phyloP scores from a whole-genome alignment of 2,329 filamentous ascomycete species.

The Trichoderma simmonsii region DNA sequence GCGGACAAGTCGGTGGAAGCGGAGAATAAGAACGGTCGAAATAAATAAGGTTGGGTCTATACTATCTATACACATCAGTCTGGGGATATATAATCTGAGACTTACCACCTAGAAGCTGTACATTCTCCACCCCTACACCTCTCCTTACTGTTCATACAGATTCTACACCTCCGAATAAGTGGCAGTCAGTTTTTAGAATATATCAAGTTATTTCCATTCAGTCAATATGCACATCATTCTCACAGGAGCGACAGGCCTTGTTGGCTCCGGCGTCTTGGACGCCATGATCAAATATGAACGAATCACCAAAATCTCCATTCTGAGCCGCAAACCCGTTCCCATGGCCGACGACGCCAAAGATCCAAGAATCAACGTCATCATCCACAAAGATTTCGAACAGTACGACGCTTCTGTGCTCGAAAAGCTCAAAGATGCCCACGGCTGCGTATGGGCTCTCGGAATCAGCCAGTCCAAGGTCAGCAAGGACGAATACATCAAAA shows the following conservation, averaged over 20 bases:
- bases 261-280: not conserved
- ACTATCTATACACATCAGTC: not conserved
- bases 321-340: not conserved
- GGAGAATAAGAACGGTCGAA: not conserved
- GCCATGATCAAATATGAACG: not conserved
- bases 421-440: not conserved
- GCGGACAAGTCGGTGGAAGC: not conserved
- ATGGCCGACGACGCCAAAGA: not conserved
- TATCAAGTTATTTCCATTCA: not conserved
- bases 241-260: not conserved
- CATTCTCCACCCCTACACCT: no score
- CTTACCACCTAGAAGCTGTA: not conserved
- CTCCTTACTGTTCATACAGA: not conserved
- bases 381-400: not conserved
- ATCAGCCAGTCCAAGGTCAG: slow-evolving; percentile 57
- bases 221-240: not conserved
- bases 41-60: not conserved
- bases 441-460: slow-evolving; percentile 42
- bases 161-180: no score
- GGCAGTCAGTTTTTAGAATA: not conserved
- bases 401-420: not conserved
- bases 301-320: not conserved
- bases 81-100: not conserved
- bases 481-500: slow-evolving; percentile 64
- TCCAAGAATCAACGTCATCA: not conserved